These are phyloP conservation scores for Aspergillus uvarum DNA, from an alignment of 2,329 filamentous ascomycete genomes.

Conservation along the genomic window DNA sequence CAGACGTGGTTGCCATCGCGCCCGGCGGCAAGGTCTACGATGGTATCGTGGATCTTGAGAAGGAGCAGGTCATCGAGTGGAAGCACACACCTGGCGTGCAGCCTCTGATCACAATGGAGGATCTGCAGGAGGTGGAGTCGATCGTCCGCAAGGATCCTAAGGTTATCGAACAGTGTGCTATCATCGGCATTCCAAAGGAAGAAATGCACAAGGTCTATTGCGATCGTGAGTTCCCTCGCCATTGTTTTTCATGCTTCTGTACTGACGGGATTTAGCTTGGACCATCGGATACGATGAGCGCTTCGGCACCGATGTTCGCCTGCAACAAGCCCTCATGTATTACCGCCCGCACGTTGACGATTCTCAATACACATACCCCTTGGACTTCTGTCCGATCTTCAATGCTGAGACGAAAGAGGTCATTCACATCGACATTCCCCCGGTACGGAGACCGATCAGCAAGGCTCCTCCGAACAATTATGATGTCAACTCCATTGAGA, in stretches of 20 bases:
- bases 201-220: conserved; percentile 97
- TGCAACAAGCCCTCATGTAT: conserved; percentile 95
- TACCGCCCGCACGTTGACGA: conserved; percentile 83
- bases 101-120: conserved; percentile 90
- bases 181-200: conserved; percentile 74
- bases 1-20: conserved; percentile 80
- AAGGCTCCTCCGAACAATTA: conserved; percentile 76
- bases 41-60: conserved; percentile 71
- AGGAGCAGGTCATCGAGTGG: conserved; percentile 70
- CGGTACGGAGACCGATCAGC: conserved; percentile 71
- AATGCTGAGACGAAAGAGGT: conserved; percentile 77
- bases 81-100: conserved; percentile 73
- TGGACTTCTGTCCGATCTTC: conserved; percentile 93
- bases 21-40: conserved; percentile 78
- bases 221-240: conserved; percentile 60
- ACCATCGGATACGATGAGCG: conserved; percentile 93
- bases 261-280: conserved; percentile 61
- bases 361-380: conserved; percentile 84
- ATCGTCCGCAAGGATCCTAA: conserved; percentile 74
- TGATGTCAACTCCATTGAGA: conserved; percentile 69
- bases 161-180: conserved; percentile 85
- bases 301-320: conserved; percentile 72
- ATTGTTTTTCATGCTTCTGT: background rate
- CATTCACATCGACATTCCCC: conserved; percentile 79
- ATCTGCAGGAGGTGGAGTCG: conserved; percentile 76